Base-by-base conservation (phyloP, 345 rosid species). In the Kernera saxatilis region DNA sequence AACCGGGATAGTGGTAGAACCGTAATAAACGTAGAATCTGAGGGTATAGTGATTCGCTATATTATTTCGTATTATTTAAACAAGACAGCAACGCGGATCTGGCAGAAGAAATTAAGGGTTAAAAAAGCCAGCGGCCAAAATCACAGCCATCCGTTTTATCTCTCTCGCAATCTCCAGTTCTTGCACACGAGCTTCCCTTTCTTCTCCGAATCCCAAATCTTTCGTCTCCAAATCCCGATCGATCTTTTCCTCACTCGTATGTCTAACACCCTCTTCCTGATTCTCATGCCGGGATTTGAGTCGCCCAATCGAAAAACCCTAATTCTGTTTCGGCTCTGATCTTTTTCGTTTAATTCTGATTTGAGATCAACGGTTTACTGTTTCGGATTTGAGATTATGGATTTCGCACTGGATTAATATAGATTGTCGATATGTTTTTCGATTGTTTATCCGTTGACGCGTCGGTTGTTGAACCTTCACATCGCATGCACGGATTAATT, bases 121-220 rank as follows among this genome's bases (percentile, higher is more conserved):
- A 19, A 30, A 45, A 30, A 32, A 32, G 45, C 19, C 10, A 64
- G 45, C 72, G 54, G 64, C 68, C 40, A 70, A 70, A 58, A 57
- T 48, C 74, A 23, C 67, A 70, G 45, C 56, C 58, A 52, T 39
- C 76, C 67, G 80, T 68, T 74, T 69, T 72, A n/a, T n/a, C 62
- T 51, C 66, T 76, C 52, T 48, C 67, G 39, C 77, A 72, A 74
- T 72, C 85, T 83, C 79, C 75, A 77, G 77, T 69, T 78, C 82
- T 27, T 77, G 71, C 75, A 84, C 55, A 32, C 36, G 78, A 51
- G 65, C 64, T 46, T 65, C 73, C 55, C n/a, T 64, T 7, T n/a
- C n/a, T 30, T 10, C 51, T 46, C 26, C 29, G 27, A 18, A 8
- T 48, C 36, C 71, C 81, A 78, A 18, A 18, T 63, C 48, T 46